These are phyloP conservation scores for Viola odorata DNA, from an alignment of 345 rosid species.

Conservation along the genomic window DNA sequence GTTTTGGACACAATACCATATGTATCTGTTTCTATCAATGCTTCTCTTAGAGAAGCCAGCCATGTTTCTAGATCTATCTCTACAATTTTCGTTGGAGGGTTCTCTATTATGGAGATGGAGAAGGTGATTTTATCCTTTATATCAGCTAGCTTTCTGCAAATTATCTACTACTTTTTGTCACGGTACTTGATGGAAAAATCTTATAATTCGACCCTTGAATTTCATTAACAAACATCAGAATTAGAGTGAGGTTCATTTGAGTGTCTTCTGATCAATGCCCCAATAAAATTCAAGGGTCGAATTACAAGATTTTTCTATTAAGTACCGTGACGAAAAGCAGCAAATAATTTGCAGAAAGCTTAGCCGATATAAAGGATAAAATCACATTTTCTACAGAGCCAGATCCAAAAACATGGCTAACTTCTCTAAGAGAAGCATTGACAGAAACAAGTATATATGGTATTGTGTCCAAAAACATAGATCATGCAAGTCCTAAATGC, in stretches of 20 bases:
- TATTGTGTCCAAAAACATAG: slow-evolving; percentile 46
- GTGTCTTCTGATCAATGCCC: too few relatives aligned
- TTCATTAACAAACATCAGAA: background rate
- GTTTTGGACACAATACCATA: slow-evolving; percentile 49
- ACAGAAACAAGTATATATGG: slow-evolving; percentile 54
- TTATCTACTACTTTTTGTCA: too few relatives aligned
- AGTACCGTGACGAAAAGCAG: too few relatives aligned
- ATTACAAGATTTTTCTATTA: too few relatives aligned
- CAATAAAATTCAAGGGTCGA: too few relatives aligned
- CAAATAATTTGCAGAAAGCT: too few relatives aligned
- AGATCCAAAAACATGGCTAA: slow-evolving; percentile 57
- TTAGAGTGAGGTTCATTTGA: too few relatives aligned
- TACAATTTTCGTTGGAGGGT: slow-evolving; percentile 83
- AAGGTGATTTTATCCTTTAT: slow-evolving; percentile 43
- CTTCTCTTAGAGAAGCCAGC: slow-evolving; percentile 47
- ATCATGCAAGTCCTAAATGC: slow-evolving; percentile 60
- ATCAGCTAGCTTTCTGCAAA: background rate
- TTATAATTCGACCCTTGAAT: too few relatives aligned
- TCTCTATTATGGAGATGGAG: slow-evolving; percentile 58
- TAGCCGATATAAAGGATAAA: slow-evolving; percentile 1
- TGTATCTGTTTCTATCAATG: slow-evolving; percentile 52
- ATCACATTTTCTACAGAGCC: slow-evolving; percentile 73
- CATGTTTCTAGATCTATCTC: slow-evolving; percentile 72
- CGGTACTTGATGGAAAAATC: too few relatives aligned
- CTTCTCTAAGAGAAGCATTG: slow-evolving; percentile 53